phyloP scores from a whole-genome alignment of 2,329 filamentous ascomycete species.

The Talaromyces sp. region DNA sequence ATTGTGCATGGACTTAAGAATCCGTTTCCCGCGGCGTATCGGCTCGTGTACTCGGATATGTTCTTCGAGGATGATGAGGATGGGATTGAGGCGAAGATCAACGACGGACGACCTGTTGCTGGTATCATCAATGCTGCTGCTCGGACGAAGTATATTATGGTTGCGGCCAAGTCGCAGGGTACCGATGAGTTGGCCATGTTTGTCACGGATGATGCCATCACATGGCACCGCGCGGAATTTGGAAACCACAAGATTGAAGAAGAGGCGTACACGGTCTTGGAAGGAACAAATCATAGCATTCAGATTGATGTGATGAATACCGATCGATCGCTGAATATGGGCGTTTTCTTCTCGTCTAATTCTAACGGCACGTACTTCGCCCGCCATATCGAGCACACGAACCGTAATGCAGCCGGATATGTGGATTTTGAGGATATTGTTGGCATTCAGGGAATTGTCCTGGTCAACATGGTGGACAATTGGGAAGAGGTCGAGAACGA shows the following conservation, averaged over 20 bases:
- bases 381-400: slow-evolving; percentile 86
- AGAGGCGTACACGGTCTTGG: slow-evolving; percentile 84
- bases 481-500: slow-evolving; percentile 67
- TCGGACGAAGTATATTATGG: slow-evolving; percentile 83
- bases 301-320: slow-evolving; percentile 88
- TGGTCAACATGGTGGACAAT: slow-evolving; percentile 88
- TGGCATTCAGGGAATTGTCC: slow-evolving; percentile 85
- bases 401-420: slow-evolving; percentile 70
- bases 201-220: slow-evolving; percentile 76
- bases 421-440: slow-evolving; percentile 96
- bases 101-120: slow-evolving; percentile 68
- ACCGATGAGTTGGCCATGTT: slow-evolving; percentile 92
- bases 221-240: slow-evolving; percentile 92
- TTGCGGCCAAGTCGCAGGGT: slow-evolving; percentile 72
- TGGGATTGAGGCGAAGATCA: slow-evolving; percentile 70
- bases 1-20: slow-evolving; percentile 73
- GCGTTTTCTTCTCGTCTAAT: slow-evolving; percentile 90
- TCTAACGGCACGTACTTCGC: slow-evolving; percentile 97
- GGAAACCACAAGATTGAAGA: slow-evolving; percentile 81
- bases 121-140: slow-evolving; percentile 79
- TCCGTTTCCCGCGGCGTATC: slow-evolving; percentile 69
- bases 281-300: slow-evolving; percentile 97
- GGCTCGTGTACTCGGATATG: slow-evolving; percentile 76
- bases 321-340: slow-evolving; percentile 65
- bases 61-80: slow-evolving; percentile 66